A percentile compares a stretch with the other conserved stretches of the same genome.
These are phyloP conservation scores for Clonostachys rosea DNA, from an alignment of 2,329 filamentous ascomycete genomes.

Conservation along the genomic window DNA sequence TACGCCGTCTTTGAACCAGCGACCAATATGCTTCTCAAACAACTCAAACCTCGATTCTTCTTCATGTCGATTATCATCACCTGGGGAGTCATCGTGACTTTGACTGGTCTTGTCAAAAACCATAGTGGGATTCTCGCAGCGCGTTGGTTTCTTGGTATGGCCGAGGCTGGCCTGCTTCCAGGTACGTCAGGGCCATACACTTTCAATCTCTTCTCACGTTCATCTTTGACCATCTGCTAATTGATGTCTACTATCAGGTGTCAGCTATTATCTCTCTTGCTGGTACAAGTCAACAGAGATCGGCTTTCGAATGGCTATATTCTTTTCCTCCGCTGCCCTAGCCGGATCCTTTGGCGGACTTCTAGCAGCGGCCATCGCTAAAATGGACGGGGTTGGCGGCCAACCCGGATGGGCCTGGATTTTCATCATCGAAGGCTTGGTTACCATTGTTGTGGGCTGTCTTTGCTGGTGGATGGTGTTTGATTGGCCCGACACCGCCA, in stretches of 20 bases:
- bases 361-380: conserved; percentile 63
- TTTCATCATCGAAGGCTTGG: conserved; percentile 66
- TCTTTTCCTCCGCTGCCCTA: conserved; percentile 78
- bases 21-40: conserved; percentile 76
- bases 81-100: conserved; percentile 38
- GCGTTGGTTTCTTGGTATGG: conserved; percentile 58
- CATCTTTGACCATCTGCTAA: too few species aligned
- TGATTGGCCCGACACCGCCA: conserved; percentile 77
- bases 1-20: conserved; percentile 72
- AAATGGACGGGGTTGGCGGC: conserved; percentile 63
- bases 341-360: conserved; percentile 75
- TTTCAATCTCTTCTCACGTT: too few species aligned
- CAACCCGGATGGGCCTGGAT: conserved; percentile 60
- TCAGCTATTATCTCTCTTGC: conserved; percentile 66
- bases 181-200: conserved; percentile 13
- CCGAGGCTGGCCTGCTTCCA: conserved; percentile 62
- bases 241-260: conserved; percentile 18
- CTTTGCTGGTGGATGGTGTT: conserved; percentile 67
- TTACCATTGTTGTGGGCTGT: conserved; percentile 62
- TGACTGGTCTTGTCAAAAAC: conserved; percentile 47
- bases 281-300: conserved; percentile 74
- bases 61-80: conserved; percentile 66
- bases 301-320: conserved; percentile 58
- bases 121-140: conserved; percentile 39
- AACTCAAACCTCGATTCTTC: conserved; percentile 67